Evolutionary conservation across 352 stramenopile genomes (phyloP).

Genomic region (Phytopythium montanum): DNA sequence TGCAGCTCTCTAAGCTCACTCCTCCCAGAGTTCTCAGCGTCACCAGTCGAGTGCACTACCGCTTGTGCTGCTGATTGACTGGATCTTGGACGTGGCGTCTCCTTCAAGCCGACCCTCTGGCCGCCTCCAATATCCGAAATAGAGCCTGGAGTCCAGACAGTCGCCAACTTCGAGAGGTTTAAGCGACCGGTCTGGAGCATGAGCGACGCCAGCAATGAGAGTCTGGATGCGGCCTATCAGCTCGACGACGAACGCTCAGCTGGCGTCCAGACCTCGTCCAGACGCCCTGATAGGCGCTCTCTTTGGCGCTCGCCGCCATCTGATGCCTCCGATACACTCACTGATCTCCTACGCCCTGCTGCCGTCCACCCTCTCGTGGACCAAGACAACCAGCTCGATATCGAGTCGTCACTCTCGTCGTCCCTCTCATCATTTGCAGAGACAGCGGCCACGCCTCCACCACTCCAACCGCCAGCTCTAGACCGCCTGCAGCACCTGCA

Average conservation of each 20-base stretch:
- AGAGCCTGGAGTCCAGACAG: background rate
- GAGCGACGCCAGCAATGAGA: background rate
- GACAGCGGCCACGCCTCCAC: background rate
- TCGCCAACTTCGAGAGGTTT: background rate
- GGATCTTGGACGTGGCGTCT: background rate
- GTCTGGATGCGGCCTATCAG: background rate
- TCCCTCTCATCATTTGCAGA: background rate
- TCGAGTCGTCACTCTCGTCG: background rate
- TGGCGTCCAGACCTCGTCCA: background rate
- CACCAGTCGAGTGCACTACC: too few species aligned
- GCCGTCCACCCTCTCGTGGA: background rate
- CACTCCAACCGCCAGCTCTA: slow-evolving; percentile 2
- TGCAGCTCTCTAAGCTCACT: background rate
- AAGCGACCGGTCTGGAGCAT: background rate
- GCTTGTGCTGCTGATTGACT: slow-evolving; percentile 19
- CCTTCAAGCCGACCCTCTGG: background rate
- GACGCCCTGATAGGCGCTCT: background rate
- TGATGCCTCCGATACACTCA: background rate
- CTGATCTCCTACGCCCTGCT: background rate
- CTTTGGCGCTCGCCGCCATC: background rate
- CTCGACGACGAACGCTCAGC: background rate
- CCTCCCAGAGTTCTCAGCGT: background rate
- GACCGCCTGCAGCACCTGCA: slow-evolving; percentile 37
- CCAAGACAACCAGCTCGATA: background rate
- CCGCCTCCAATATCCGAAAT: background rate